Conservation (phyloP, 768 basidiomycete genomes). For the Udeniomyces megalosporus region DNA sequence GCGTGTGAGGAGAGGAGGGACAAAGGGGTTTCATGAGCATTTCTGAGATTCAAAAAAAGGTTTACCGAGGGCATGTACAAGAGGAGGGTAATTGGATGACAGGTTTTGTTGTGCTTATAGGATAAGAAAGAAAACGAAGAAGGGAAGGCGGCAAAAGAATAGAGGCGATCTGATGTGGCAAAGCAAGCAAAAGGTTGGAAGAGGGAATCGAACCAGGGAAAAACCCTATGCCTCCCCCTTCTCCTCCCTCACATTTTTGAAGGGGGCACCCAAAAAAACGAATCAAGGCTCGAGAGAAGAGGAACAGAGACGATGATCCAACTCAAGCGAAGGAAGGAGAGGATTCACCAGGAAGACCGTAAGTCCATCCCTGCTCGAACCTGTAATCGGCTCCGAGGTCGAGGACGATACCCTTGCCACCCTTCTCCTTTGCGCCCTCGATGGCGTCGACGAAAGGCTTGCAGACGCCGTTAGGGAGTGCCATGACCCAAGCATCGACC, state of each 20-base stretch:
- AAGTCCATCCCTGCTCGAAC: slow-evolving; percentile 89
- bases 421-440: slow-evolving; percentile 51
- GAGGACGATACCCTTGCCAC: slow-evolving; percentile 57
- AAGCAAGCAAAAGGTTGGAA: neutral
- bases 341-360: slow-evolving; percentile 92
- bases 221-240: neutral
- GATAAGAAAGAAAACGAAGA: slow-evolving; percentile 17
- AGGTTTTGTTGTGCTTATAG: no score
- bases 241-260: neutral
- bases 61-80: no score
- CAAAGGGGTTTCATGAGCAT: no score
- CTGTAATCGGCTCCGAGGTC: slow-evolving; percentile 90
- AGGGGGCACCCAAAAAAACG: neutral
- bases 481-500: slow-evolving; percentile 98
- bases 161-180: neutral
- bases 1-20: no score
- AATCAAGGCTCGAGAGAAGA: neutral
- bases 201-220: no score
- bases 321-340: neutral
- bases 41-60: no score
- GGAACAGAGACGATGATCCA: neutral
- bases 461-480: slow-evolving; percentile 90
- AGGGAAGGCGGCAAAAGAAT: slow-evolving; percentile 20
- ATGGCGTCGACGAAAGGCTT: slow-evolving; percentile 94
- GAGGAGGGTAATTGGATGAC: no score